Evolutionary conservation across 139 green algal genomes (phyloP), one percentile per base, ranked within the genome.

Genomic region (Desmodesmus armatus): DNA sequence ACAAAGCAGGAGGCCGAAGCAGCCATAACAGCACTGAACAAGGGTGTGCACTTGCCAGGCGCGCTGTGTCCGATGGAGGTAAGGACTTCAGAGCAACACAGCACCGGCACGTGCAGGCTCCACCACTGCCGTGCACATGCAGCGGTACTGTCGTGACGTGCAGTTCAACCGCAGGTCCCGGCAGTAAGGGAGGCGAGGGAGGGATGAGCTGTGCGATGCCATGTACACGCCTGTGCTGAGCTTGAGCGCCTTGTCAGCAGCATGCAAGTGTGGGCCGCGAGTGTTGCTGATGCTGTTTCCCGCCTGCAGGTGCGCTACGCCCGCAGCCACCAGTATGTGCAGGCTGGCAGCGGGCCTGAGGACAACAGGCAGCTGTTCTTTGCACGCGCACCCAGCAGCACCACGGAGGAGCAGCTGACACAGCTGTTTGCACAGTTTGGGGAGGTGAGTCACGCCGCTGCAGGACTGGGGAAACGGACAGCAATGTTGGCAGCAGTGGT

Each of bases 321-420:
- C 0, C 89, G 89, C 49, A 90, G 84, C 77, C 84, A 91, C 53
- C 83, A 88, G 44, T 92, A 90, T 69, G 78, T 92, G 5, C 89
- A 89, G n/a, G 87, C 89, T 2, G 87, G 87, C 15, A 25, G 39
- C 0, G 89, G 89, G 0, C 87, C 87, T 2, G 11, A 79, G 9
- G 82, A 87, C 70, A 92, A 92, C 71, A 43, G 87, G 35, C 87
- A 91, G 83, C 83, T 91, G 15, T 93, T 93, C 75, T 93, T 91
- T 72, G 60, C 88, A 5, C 49, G 66, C 33, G 81, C 63, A 17
- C 85, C 85, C 3, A 27, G 40, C 3, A 7, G 55, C 3, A 65
- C 78, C 0, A 75, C 41, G 0, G 90, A 93, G 43, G 78, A 85
- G 25, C 83, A 90, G n/a, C 40, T 93, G 5, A 63, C 37, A 40